Base-by-base conservation (phyloP, 352 stramenopile species). In the Thalassiosira hispida region DNA sequence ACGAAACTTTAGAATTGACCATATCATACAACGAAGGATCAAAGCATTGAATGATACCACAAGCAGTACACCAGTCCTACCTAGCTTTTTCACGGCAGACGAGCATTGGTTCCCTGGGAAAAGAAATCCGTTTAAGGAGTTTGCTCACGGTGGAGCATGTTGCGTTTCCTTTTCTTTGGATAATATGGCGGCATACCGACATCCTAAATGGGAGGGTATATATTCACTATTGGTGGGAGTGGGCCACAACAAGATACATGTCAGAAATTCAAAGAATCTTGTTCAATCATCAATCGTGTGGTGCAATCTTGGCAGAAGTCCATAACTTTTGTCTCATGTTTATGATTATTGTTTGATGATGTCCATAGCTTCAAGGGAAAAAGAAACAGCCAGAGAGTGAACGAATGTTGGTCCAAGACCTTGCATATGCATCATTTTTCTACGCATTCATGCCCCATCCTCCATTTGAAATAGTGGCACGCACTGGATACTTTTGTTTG, bases 401-500 rank as follows among this genome's bases (percentile, higher is more conserved):
- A 18, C 7, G 40, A 12, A 18, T 20, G 8, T 47, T 47, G 2
- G 11, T 47, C 2, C 8, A 5, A 47, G 40, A 47, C n/a, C 3
- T 12, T 12, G 11, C 4, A n/a, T 69, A 69, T n/a, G 16, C 57
- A 18, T 56, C 60, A 1, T 23, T 22, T 8, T 40, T 81, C 22
- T 61, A 60, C 33, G 55, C 64, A 40, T 81, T 70, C 40, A 9
- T 40, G 9, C 18, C 18, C 6, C 0, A 2, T 8, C 4, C 44
- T 8, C 80, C 80, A 1, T 85, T 73, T 38, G 22, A 53, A 0
- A 47, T 83, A 0, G 40, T 87, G 0, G 70, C 70, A 23, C 18
- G 53, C n/a, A 77, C 69, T 0, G 76, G 72, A 38, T 77, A 68
- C n/a, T 87, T 87, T 74, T 87, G 80, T 61, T 63, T 87, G 20